These are phyloP conservation scores for Vitrella brassicaformis DNA, from an alignment of 73 alveolate species.

Conservation along the genomic window DNA sequence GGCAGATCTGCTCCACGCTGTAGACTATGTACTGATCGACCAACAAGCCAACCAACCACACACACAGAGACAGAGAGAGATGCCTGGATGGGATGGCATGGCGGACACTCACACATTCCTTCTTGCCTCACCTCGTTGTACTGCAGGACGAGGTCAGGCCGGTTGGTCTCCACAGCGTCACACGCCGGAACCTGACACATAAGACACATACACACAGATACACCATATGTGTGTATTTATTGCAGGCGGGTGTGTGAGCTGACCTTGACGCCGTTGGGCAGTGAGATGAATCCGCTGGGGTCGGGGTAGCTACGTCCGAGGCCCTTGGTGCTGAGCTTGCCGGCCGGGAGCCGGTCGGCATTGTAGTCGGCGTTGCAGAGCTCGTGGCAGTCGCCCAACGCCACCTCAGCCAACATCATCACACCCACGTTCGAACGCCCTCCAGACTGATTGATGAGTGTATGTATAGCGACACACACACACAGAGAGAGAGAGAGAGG, in stretches of 20 bases:
- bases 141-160: no score
- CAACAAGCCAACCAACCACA: not conserved
- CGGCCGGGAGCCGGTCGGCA: conserved; percentile 46
- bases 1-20: conserved; percentile 64
- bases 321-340: conserved; percentile 52
- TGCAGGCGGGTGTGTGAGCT: not conserved
- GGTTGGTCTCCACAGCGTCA: no score
- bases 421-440: conserved; percentile 70
- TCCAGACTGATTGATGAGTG: no score
- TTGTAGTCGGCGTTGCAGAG: conserved; percentile 69
- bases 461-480: no score
- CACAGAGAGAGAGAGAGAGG: no score
- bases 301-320: conserved; percentile 50
- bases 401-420: conserved; percentile 89
- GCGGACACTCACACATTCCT: not conserved
- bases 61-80: not conserved
- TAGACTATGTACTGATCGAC: conserved; percentile 80
- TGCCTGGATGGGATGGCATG: not conserved
- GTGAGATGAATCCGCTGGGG: conserved; percentile 49
- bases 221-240: no score
- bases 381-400: conserved; percentile 76
- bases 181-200: no score
- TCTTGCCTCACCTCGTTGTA: not conserved
- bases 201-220: no score
- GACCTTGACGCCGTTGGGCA: conserved; percentile 79